Percentiles rank a stretch among this genome's conserved stretches.
Conservation (phyloP, 306 rosid species). For the Notholithocarpus densiflorus region DNA sequence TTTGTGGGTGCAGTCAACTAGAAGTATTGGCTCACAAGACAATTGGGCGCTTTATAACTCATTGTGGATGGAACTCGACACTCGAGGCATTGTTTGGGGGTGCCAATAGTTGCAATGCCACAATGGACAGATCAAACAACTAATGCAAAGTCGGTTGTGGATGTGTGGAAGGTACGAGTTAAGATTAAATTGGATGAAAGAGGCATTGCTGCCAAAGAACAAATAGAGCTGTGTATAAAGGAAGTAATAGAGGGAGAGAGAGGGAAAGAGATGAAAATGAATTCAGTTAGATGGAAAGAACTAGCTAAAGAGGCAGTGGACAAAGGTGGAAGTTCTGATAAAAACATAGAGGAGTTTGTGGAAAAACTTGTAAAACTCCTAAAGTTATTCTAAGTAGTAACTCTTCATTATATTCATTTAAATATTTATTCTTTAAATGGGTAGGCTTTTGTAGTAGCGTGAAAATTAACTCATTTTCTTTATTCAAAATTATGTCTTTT, state of each 20-base stretch:
- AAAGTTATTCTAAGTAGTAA: too few relatives aligned
- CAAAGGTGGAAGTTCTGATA: constrained; percentile 10
- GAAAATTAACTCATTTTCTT: too few relatives aligned
- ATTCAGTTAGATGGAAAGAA: not conserved
- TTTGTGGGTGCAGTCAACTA: constrained; percentile 2
- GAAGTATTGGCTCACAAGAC: constrained; percentile 1
- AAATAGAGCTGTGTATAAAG: not conserved
- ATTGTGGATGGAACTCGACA: constrained; percentile 8
- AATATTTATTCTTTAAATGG: too few relatives aligned
- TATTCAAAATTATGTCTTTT: too few relatives aligned
- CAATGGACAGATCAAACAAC: constrained; percentile 13
- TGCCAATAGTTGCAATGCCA: constrained; percentile 1
- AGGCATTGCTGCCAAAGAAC: not conserved
- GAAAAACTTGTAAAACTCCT: not conserved
- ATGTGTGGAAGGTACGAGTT: constrained; percentile 14
- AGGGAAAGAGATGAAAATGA: not conserved
- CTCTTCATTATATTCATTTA: too few relatives aligned
- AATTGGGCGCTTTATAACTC: not conserved
- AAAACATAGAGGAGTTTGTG: constrained; percentile 4
- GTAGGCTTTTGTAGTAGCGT: too few relatives aligned
- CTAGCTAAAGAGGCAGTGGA: constrained; percentile 7
- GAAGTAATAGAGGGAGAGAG: constrained; percentile 16
- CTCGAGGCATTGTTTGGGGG: constrained; percentile 6
- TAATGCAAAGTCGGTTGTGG: not conserved
- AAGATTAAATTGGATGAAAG: not conserved